phyloP scores from a whole-genome alignment of 176 grass and related monocot species.

The Aechmea fasciata region DNA sequence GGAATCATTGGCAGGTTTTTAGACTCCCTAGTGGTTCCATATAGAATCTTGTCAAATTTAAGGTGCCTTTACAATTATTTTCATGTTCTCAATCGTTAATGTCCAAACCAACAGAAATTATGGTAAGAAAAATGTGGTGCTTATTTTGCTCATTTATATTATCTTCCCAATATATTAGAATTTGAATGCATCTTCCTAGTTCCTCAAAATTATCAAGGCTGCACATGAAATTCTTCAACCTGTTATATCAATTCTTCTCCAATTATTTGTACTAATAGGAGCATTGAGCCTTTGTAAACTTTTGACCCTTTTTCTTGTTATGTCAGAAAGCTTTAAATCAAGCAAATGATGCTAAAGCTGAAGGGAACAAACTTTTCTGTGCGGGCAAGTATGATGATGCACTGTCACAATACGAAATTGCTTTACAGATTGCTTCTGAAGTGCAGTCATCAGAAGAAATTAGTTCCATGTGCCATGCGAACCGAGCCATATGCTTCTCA shows the following conservation, averaged over 20 bases:
- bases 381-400: slow-evolving; percentile 59
- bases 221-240: neutral
- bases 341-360: slow-evolving; percentile 81
- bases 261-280: neutral
- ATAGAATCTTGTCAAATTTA: too few relatives aligned
- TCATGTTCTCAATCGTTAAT: too few relatives aligned
- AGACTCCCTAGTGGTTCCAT: too few relatives aligned
- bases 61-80: too few relatives aligned
- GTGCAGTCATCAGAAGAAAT: slow-evolving; percentile 61
- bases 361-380: slow-evolving; percentile 74
- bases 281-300: slow-evolving; percentile 5
- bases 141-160: too few relatives aligned
- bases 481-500: slow-evolving; percentile 78
- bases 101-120: too few relatives aligned
- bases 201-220: neutral
- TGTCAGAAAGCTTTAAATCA: slow-evolving; percentile 58
- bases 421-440: slow-evolving; percentile 73
- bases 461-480: slow-evolving; percentile 63
- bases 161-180: too few relatives aligned
- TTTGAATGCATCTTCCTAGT: too few relatives aligned
- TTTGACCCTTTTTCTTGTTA: slow-evolving; percentile 7
- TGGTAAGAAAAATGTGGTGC: too few relatives aligned
- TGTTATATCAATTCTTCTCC: neutral
- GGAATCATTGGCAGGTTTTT: too few relatives aligned
- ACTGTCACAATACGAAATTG: slow-evolving; percentile 50